These are phyloP conservation scores for Termitomyces sp. DNA, from an alignment of 768 basidiomycete species.

Conservation along the genomic window DNA sequence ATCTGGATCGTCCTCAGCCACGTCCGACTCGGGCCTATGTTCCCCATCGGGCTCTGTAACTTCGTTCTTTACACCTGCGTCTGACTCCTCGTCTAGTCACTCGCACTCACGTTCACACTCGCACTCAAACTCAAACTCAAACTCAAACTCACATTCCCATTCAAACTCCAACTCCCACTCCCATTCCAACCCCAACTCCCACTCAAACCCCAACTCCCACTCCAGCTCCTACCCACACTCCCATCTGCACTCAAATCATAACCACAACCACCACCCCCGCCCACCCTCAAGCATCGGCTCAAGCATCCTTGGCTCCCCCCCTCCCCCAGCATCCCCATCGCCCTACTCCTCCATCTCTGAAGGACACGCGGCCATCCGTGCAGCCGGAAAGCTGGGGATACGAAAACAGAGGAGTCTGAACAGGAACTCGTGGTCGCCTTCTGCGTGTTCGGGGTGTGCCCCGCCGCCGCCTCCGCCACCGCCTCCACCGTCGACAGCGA, in stretches of 20 bases:
- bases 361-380: slow-evolving; percentile 46
- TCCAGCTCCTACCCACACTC: neutral
- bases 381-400: slow-evolving; percentile 50
- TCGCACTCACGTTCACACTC: neutral
- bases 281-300: slow-evolving; percentile 21
- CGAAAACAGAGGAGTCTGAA: slow-evolving; percentile 46
- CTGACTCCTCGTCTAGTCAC: slow-evolving; percentile 21
- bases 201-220: slow-evolving; percentile 10
- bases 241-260: slow-evolving; percentile 13
- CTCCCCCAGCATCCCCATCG: slow-evolving; percentile 9
- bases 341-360: slow-evolving; percentile 13
- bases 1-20: slow-evolving; percentile 23
- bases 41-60: slow-evolving; percentile 28
- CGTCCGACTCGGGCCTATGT: slow-evolving; percentile 26
- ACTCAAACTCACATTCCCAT: neutral
- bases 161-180: slow-evolving; percentile 11
- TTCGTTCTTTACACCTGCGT: slow-evolving; percentile 29
- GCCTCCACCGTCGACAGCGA: neutral
- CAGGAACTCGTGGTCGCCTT: slow-evolving; percentile 50
- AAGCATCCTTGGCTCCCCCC: slow-evolving; percentile 19
- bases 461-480: slow-evolving; percentile 3
- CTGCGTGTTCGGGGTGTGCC: slow-evolving; percentile 1
- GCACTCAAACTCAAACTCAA: neutral
- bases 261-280: neutral
- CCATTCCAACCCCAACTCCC: neutral